phyloP scores from a whole-genome alignment of 2,329 filamentous ascomycete species.

The Phoma sp. region DNA sequence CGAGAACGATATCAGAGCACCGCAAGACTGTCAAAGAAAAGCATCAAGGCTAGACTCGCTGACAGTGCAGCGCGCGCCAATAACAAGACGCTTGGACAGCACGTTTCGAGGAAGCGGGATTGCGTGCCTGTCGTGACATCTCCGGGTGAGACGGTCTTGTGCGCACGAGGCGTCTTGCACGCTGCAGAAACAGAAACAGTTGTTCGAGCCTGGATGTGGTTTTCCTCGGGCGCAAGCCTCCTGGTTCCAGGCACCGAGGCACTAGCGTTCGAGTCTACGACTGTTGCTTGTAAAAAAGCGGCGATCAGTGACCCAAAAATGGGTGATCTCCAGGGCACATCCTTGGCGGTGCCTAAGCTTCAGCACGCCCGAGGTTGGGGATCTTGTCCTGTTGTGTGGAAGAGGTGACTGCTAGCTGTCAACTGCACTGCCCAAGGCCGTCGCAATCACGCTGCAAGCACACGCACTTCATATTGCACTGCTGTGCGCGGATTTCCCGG shows the following conservation, averaged over 20 bases:
- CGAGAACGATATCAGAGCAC: no score
- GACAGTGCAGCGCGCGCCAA: neutral
- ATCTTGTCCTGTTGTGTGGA: neutral
- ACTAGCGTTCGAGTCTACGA: neutral
- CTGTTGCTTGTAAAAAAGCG: constrained; percentile 1
- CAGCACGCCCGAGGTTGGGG: neutral
- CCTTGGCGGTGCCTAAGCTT: constrained; percentile 1
- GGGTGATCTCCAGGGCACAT: constrained; percentile 11
- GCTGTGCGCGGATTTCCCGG: constrained; percentile 1
- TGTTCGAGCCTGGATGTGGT: constrained; percentile 4
- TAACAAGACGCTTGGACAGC: constrained; percentile 3
- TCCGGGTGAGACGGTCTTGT: no score
- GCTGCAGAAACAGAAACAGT: neutral
- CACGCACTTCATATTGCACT: neutral
- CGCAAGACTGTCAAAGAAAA: no score
- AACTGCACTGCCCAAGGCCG: no score
- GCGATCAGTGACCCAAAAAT: constrained; percentile 4
- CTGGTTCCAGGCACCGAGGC: constrained; percentile 1
- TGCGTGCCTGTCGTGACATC: neutral
- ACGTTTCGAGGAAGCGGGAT: constrained; percentile 8
- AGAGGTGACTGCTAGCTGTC: neutral
- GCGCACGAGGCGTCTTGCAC: no score
- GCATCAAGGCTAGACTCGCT: neutral
- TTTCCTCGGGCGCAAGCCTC: no score
- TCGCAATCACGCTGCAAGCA: neutral